Percentiles rank a stretch among this genome's conserved stretches.
Conservation (phyloP, 768 basidiomycete species). For the Leccinum uliginosum region DNA sequence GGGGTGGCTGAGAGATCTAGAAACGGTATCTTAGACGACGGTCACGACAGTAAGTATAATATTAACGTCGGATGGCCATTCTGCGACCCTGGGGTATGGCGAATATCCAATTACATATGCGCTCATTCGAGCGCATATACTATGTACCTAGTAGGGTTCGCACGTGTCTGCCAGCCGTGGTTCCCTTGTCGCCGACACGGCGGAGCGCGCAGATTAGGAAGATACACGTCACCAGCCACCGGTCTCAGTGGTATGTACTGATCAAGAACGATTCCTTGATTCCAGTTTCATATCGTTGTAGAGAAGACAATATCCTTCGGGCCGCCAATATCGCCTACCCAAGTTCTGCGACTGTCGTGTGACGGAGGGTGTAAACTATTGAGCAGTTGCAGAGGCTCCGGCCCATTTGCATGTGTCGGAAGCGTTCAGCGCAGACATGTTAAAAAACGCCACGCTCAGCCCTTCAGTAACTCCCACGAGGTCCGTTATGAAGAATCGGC, state of each 20-base stretch:
- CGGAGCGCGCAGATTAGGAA: not conserved
- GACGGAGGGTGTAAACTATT: not conserved
- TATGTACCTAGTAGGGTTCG: not conserved
- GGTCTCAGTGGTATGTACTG: not conserved
- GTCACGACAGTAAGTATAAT: not conserved
- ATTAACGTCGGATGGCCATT: not conserved
- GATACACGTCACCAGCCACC: not conserved
- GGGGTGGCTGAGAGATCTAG: not conserved
- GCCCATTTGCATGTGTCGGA: not conserved
- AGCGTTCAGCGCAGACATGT: not conserved
- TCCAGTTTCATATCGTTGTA: not conserved
- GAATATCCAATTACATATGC: not conserved
- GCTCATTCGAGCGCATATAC: not conserved
- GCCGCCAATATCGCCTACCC: not conserved
- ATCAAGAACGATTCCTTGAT: not conserved
- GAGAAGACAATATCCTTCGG: not conserved
- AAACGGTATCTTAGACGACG: not conserved
- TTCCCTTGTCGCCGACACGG: not conserved
- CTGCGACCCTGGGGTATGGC: not conserved
- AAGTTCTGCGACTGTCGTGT: not conserved
- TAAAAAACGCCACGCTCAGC: not conserved
- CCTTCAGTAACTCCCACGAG: constrained; percentile 1
- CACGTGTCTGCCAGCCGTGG: not conserved
- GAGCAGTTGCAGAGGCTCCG: not conserved
- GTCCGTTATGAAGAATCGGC: not conserved